These are phyloP conservation scores for Pascua guehoae DNA, from an alignment of 1,284 basidiomycete species.

Conservation along the genomic window DNA sequence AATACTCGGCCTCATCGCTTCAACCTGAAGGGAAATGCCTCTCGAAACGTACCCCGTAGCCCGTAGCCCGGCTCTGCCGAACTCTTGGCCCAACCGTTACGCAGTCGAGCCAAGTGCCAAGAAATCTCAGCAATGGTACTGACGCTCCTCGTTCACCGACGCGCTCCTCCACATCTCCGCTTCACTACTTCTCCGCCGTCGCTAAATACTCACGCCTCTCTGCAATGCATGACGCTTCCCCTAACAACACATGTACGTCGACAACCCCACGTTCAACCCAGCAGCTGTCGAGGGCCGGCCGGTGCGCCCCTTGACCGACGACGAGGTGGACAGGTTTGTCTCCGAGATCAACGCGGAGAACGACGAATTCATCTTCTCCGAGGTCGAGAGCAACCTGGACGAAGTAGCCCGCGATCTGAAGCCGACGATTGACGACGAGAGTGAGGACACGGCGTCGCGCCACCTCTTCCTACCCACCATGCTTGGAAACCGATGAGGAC, in stretches of 20 bases:
- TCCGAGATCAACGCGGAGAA: constrained; percentile 27
- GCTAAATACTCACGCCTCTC: not conserved
- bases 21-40: too few species aligned
- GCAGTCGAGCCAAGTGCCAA: not conserved
- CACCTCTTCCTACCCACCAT: constrained; percentile 26
- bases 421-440: too few species aligned
- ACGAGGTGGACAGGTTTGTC: constrained; percentile 26
- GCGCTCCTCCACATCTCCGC: too few species aligned
- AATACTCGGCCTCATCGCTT: too few species aligned
- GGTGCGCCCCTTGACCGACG: constrained; percentile 21
- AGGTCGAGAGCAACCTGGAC: constrained; percentile 28
- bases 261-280: too few species aligned
- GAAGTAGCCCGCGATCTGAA: constrained; percentile 22
- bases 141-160: too few species aligned
- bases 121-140: not conserved
- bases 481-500: constrained; percentile 14
- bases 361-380: constrained; percentile 24
- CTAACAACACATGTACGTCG: too few species aligned
- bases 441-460: constrained; percentile 14
- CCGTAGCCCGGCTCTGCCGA: too few species aligned
- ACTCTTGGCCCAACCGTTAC: not conserved
- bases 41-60: too few species aligned
- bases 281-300: too few species aligned
- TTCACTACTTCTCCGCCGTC: too few species aligned
- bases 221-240: not conserved